A percentile compares a stretch with the other conserved stretches of the same genome.
Conservation (phyloP, 2,329 filamentous ascomycete genomes). For the Emericellopsis cladophorae region DNA sequence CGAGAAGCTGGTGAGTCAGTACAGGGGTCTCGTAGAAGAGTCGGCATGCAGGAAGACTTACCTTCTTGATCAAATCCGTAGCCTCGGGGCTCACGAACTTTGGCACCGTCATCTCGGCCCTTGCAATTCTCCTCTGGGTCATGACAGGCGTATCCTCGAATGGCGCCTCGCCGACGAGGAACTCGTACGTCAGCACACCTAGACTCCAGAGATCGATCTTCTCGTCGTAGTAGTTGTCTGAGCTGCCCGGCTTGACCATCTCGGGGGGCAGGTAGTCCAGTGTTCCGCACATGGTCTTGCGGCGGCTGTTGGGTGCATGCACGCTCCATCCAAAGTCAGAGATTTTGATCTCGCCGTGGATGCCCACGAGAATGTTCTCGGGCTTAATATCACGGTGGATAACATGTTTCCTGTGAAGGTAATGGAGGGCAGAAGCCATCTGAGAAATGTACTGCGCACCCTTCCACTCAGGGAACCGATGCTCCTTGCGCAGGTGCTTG, state of each 20-base stretch:
- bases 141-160: constrained; percentile 94
- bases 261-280: constrained; percentile 95
- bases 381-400: constrained; percentile 98
- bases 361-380: constrained; percentile 90
- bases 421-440: constrained; percentile 80
- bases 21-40: too few species aligned
- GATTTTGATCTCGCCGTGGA: constrained; percentile 97
- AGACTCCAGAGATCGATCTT: constrained; percentile 96
- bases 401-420: constrained; percentile 91
- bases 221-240: constrained; percentile 83
- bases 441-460: constrained; percentile 80
- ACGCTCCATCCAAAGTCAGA: constrained; percentile 98
- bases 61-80: constrained; percentile 82
- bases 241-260: constrained; percentile 77
- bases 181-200: constrained; percentile 92
- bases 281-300: constrained; percentile 93
- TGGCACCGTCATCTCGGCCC: constrained; percentile 86
- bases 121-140: constrained; percentile 81
- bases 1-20: constrained; percentile 49
- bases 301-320: constrained; percentile 86
- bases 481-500: constrained; percentile 70
- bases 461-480: constrained; percentile 74
- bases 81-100: constrained; percentile 85
- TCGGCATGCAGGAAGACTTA: constrained; percentile 25
- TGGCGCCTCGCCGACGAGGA: constrained; percentile 87